phyloP scores from a whole-genome alignment of 495 filamentous ascomycete species.

The Neurospora sp. region DNA sequence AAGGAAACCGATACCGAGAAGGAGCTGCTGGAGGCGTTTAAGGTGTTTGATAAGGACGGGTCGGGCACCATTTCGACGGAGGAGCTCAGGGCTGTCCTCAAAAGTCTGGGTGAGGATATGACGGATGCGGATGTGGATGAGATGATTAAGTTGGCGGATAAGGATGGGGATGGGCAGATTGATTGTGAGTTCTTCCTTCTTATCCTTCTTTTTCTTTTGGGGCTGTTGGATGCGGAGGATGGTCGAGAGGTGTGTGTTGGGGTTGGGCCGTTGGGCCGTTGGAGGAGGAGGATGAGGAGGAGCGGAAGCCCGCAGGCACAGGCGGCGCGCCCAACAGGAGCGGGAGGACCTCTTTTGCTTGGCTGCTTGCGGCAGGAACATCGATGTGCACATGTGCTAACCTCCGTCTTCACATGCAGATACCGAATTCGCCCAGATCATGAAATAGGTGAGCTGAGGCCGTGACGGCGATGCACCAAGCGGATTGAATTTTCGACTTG shows the following conservation, averaged over 20 bases:
- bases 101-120: constrained; percentile 36
- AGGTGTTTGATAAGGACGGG: constrained; percentile 39
- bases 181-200: constrained; percentile 27
- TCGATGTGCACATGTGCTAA: constrained; percentile 10
- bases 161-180: constrained; percentile 37
- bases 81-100: constrained; percentile 36
- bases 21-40: constrained; percentile 37
- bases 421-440: constrained; percentile 91
- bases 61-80: constrained; percentile 37
- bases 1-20: constrained; percentile 32
- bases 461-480: not conserved
- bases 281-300: not conserved
- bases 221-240: not conserved
- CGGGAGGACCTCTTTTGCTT: not conserved
- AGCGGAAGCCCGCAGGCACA: not conserved
- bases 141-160: constrained; percentile 39
- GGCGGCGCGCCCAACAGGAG: not conserved
- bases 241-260: not conserved
- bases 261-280: not conserved
- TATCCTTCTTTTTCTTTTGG: not conserved
- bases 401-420: constrained; percentile 37
- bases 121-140: constrained; percentile 38
- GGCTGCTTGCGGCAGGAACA: not conserved
- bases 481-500: too few species aligned
- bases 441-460: constrained; percentile 32